Evolutionary conservation across 176 grass and related monocot genomes (phyloP).

Genomic region (Oryza nivara): DNA sequence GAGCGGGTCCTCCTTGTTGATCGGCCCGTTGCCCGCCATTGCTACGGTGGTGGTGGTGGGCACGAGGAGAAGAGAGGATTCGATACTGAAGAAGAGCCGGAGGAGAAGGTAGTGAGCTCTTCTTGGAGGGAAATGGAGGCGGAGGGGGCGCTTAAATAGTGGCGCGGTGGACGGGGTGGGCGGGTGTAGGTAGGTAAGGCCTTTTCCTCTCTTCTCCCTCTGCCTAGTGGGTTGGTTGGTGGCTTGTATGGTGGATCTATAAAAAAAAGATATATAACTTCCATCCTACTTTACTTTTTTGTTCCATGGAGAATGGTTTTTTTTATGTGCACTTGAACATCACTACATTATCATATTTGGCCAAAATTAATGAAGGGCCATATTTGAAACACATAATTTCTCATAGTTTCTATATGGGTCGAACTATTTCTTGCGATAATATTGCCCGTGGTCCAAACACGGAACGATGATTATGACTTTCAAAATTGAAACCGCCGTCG

Average conservation of each 20-base stretch:
- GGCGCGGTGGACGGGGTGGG: not conserved
- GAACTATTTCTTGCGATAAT: not conserved
- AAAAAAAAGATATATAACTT: not conserved
- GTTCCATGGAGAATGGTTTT: not conserved
- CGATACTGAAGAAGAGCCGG: slow-evolving; percentile 46
- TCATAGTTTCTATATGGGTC: not conserved
- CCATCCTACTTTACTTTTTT: not conserved
- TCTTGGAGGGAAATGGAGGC: slow-evolving; percentile 55
- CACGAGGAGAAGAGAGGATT: not conserved
- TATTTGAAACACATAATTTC: not conserved
- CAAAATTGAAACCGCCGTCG: not conserved
- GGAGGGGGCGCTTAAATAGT: slow-evolving; percentile 68
- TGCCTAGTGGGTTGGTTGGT: slow-evolving; percentile 57
- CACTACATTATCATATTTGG: not conserved
- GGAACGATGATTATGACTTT: not conserved
- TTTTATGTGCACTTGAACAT: not conserved
- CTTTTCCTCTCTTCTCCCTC: not conserved
- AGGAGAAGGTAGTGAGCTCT: slow-evolving; percentile 24
- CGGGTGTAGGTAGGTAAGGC: slow-evolving; percentile 42
- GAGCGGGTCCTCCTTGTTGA: slow-evolving; percentile 54
- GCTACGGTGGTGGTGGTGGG: not conserved
- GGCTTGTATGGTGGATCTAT: slow-evolving; percentile 18
- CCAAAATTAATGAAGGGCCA: not conserved
- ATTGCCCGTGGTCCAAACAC: not conserved
- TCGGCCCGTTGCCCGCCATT: slow-evolving; percentile 59